A percentile compares a stretch with the other conserved stretches of the same genome.
phyloP scores from a whole-genome alignment of 192 early-diverging fungal species.

The Funneliformis mosseae region DNA sequence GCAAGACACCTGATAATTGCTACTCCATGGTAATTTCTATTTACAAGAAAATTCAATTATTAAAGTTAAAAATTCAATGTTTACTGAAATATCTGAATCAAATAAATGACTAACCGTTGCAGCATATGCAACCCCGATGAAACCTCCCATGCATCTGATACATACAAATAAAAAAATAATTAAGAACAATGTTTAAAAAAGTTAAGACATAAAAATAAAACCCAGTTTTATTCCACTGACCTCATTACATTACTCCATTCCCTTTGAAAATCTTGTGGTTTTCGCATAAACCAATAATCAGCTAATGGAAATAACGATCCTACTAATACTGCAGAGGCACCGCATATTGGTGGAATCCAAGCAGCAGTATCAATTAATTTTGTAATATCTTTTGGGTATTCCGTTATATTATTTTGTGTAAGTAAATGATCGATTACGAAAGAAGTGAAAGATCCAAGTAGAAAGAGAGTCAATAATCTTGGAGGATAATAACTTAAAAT shows the following conservation, averaged over 20 bases:
- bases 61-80: background rate
- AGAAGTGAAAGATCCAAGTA: slow-evolving; percentile 62
- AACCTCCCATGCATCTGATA: slow-evolving; percentile 49
- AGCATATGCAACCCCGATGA: slow-evolving; percentile 68
- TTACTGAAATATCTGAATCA: background rate
- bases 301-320: slow-evolving; percentile 63
- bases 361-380: slow-evolving; percentile 57
- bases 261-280: slow-evolving; percentile 43
- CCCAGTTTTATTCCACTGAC: slow-evolving; percentile 33
- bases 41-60: background rate
- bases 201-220: background rate
- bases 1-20: slow-evolving; percentile 60
- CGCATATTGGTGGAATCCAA: slow-evolving; percentile 67
- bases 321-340: slow-evolving; percentile 57
- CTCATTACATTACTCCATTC: slow-evolving; percentile 62
- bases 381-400: slow-evolving; percentile 47
- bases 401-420: slow-evolving; percentile 58
- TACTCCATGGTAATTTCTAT: slow-evolving; percentile 61
- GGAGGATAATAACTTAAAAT: slow-evolving; percentile 46
- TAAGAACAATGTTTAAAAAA: background rate
- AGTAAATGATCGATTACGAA: slow-evolving; percentile 66
- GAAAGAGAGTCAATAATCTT: slow-evolving; percentile 60
- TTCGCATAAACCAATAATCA: slow-evolving; percentile 51
- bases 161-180: background rate
- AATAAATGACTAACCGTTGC: slow-evolving; percentile 42